Evolutionary conservation across 345 rosid species (phyloP), one percentile per base, ranked within the genome.

Genomic region (Lenwebbia sp.): DNA sequence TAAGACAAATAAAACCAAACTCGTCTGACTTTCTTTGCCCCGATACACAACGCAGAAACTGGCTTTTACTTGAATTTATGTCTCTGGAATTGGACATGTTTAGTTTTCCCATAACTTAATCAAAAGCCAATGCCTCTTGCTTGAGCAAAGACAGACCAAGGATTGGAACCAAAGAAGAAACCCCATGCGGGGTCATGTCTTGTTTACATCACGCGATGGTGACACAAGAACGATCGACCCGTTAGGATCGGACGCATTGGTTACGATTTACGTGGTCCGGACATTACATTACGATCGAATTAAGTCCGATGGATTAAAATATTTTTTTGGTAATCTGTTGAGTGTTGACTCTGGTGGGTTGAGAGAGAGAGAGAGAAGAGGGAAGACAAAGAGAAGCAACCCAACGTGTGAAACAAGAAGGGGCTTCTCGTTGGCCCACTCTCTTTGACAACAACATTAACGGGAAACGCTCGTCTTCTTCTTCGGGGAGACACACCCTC

Each of bases 381-480:
- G 44, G 76, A 65, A 65, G 76, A 65, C 76, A 89, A 88, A 75
- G 75, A 76, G 88, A 86, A 74, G 54, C 83, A 49, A 81, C 78
- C 87, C 90, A 86, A 83, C 87, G 91, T 87, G 91, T 88, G 90
- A 88, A 86, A 89, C 92, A 85, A 87, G 88, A 89, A 76, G 86
- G 85, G 83, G 15, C 83, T 22, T 14, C 83, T 70, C 19, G 2
- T 58, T 84, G 89, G 89, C 76, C 76, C 76, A 85, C 89, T 86
- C 60, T 83, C 76, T 85, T 65, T 87, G 88, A 90, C 86, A 82
- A 84, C 91, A 83, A 82, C 86, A 86, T 85, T 57, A 89, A 91
- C 87, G 88, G 91, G 89, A 87, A 87, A 86, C 51, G 54, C 90
- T 89, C 91, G 84, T 88, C 89, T 56, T 88, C 91, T 88, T 55